Evolutionary conservation across 2,329 filamentous ascomycete species (phyloP), one percentile per base, ranked within the genome.

Genomic region (Botrytis fragariae): DNA sequence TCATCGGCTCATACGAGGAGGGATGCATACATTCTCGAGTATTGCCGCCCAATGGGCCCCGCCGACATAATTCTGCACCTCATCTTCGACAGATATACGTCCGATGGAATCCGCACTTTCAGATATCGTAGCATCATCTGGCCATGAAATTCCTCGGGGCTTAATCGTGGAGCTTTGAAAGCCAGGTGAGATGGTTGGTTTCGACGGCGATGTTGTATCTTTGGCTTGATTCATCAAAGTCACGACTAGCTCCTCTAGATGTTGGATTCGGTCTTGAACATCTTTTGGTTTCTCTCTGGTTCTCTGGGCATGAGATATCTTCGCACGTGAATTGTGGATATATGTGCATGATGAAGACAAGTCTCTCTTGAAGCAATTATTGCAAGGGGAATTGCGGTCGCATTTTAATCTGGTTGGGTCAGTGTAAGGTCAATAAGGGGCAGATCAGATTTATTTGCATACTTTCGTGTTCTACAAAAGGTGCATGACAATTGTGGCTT

Each of bases 241-340:
- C 37, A 87, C 82, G 35, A 89, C 86, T 84, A 89, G 86, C 69
- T 86, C 84, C 79, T 89, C 87, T 1, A 89, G 85, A 64, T 86
- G 83, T 78, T 84, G 85, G 54, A 89, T 82, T 71, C 87, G 83
- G 18, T 85, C 84, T 48, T 86, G 84, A 83, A 89, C 86, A 81
- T 85, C 84, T 80, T 83, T 84, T 82, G 68, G 54, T 9, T 48
- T 65, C n/a, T 57, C 35, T 51, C 51, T 72, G 29, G 44, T 8
- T 48, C 75, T 79, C 20, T 74, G 74, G 8, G 74, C 29, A 22
- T 74, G 59, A 14, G 75, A 67, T n/a, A 68, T 29, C 51, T 74
- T 77, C 48, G 72, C 71, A 54, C 72, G 78, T 81, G 83, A 75
- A 82, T 83, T 59, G 85, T 86, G 69, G 83, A 86, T 78, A 87